phyloP scores from a whole-genome alignment of 2,329 filamentous ascomycete genomes.

The Aureobasidium sp. region DNA sequence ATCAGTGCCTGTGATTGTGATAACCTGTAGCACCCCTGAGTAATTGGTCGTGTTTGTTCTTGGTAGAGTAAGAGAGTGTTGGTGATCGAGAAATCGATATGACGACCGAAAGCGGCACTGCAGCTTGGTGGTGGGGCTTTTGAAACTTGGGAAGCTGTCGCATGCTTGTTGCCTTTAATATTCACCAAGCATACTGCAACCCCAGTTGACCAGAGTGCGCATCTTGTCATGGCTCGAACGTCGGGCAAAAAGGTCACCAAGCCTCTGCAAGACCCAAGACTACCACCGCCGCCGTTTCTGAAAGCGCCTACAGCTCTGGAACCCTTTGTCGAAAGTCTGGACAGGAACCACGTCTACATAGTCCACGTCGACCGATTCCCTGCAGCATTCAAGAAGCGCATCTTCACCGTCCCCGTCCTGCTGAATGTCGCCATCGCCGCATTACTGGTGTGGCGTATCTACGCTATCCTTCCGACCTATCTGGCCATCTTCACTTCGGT shows the following conservation, averaged over 20 bases:
- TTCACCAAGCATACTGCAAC: background rate
- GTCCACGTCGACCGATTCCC: constrained; percentile 70
- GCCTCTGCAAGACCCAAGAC: constrained; percentile 9
- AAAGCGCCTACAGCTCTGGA: constrained; percentile 53
- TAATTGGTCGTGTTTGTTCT: background rate
- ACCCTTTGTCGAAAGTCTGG: constrained; percentile 59
- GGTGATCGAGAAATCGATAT: background rate
- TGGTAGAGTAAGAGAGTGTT: background rate
- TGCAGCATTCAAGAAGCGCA: constrained; percentile 64
- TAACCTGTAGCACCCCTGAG: too few species aligned
- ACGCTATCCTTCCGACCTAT: constrained; percentile 64
- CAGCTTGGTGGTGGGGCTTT: background rate
- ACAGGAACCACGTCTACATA: constrained; percentile 67
- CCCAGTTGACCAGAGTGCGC: background rate
- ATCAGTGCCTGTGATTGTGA: background rate
- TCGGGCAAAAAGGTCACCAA: background rate
- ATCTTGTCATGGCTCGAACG: constrained; percentile 9
- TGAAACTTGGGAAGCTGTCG: background rate
- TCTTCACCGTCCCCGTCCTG: constrained; percentile 71
- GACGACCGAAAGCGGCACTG: background rate
- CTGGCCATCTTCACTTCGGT: constrained; percentile 54
- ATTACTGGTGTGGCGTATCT: constrained; percentile 60
- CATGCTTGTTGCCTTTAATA: background rate
- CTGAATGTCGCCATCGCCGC: constrained; percentile 63
- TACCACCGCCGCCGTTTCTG: constrained; percentile 51